Evolutionary conservation across 2,329 filamentous ascomycete species (phyloP), one percentile per base, ranked within the genome.

Genomic region (Pyrenophora graminea): DNA sequence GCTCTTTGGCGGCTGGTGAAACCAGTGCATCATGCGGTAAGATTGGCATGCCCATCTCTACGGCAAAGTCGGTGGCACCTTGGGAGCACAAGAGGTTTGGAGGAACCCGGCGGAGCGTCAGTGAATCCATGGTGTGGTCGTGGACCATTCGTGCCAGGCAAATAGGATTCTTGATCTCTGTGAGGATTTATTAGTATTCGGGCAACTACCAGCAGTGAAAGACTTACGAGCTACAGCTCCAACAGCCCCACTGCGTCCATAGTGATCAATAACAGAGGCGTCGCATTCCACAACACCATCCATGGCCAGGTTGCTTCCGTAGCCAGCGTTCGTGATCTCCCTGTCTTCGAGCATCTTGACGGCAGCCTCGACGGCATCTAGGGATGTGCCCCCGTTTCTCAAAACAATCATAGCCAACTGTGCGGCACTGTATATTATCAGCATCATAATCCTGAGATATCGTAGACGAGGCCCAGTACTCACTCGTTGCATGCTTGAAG

Each of bases 301-400:
- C 56, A 96, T 89, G 38, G 90, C 87, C 19, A 99, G 79, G 66
- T 99, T 99, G 75, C 94, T 99, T 39, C 95, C 94, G 70, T 89
- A 97, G 0, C 94, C 94, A 32, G 93, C 90, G 71, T 99, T 99
- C 31, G 95, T 99, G 60, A 99, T 95, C 66, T 97, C 91, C 50
- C 89, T 87, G 70, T 99, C 90, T 75, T 99, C 94, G 15, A 99
- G 84, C 17, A 90, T 80, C 61, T 88, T 90, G 65, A 99, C 85
- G 25, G 94, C 91, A 43, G 89, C 87, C 73, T 97, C 94, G 18
- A 97, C 88, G 13, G 92, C 94, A 68, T 97, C 91, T 3, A 93
- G 81, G 4, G 94, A 90, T 36, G 86, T 85, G 8, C 87, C 89
- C 19, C 94, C 94, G 56, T 82, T 84, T 64, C 84, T 88, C 53